phyloP scores from a whole-genome alignment of 208 protist species.

The Crithidia expoeki region DNA sequence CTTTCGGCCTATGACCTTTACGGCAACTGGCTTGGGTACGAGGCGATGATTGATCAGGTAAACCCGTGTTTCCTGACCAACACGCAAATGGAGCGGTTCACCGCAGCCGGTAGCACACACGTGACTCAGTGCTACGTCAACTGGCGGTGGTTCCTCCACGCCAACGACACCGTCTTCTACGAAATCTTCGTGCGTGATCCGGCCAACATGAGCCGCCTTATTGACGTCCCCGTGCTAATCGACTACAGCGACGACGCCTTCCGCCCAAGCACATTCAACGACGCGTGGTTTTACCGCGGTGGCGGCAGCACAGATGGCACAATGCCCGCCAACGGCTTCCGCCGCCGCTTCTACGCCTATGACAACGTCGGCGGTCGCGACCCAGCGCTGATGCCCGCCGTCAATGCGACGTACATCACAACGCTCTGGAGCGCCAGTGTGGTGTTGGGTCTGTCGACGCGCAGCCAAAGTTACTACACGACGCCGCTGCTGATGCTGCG shows the following conservation, averaged over 20 bases:
- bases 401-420: constrained; percentile 34
- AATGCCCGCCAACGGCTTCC: constrained; percentile 25
- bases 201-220: constrained; percentile 45
- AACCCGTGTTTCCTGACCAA: constrained; percentile 63
- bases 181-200: constrained; percentile 76
- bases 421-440: constrained; percentile 42
- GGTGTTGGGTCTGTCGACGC: constrained; percentile 26
- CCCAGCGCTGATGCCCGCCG: neutral
- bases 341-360: constrained; percentile 73
- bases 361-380: constrained; percentile 58
- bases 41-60: constrained; percentile 45
- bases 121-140: constrained; percentile 42
- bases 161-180: constrained; percentile 55
- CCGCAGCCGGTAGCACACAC: constrained; percentile 49
- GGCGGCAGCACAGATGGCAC: constrained; percentile 14
- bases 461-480: constrained; percentile 1
- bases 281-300: constrained; percentile 44
- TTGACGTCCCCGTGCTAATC: constrained; percentile 69
- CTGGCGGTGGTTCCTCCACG: constrained; percentile 44
- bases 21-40: constrained; percentile 60
- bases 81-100: constrained; percentile 43
- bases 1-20: constrained; percentile 57
- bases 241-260: constrained; percentile 57
- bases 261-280: constrained; percentile 31
- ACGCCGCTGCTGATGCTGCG: constrained; percentile 60